A percentile compares a stretch with the other conserved stretches of the same genome.
phyloP scores from a whole-genome alignment of 192 early-diverging fungal genomes.

The Mortierella antarctica region DNA sequence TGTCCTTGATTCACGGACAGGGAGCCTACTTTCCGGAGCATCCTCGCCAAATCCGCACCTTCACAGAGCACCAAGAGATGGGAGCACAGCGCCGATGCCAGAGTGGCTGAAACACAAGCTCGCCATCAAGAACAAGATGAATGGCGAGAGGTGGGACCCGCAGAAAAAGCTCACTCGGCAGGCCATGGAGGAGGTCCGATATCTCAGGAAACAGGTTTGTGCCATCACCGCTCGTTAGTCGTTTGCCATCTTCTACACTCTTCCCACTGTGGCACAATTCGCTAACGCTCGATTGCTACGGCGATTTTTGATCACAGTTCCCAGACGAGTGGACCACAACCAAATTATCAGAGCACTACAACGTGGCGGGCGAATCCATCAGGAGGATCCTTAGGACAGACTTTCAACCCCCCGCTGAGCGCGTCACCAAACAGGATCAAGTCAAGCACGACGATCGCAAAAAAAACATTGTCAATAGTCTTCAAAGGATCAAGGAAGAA shows the following conservation, averaged over 20 bases:
- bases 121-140: slow-evolving; percentile 28
- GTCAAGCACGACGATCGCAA: slow-evolving; percentile 8
- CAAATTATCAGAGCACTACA: slow-evolving; percentile 38
- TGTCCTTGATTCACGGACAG: not conserved
- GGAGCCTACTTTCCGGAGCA: not conserved
- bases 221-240: not conserved
- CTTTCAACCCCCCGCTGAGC: slow-evolving; percentile 15
- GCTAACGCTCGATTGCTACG: not conserved
- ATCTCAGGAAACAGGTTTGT: slow-evolving; percentile 41
- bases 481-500: slow-evolving; percentile 1
- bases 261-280: not conserved
- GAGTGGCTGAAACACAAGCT: slow-evolving; percentile 33
- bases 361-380: slow-evolving; percentile 30
- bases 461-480: not conserved
- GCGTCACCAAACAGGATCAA: slow-evolving; percentile 29
- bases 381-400: slow-evolving; percentile 21
- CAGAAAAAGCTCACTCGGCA: slow-evolving; percentile 20
- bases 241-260: not conserved
- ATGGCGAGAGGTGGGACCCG: slow-evolving; percentile 36
- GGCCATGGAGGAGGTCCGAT: slow-evolving; percentile 46
- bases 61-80: slow-evolving; percentile 3
- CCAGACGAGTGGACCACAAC: slow-evolving; percentile 46
- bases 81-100: not conserved
- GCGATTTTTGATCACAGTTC: slow-evolving; percentile 14
- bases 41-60: slow-evolving; percentile 15